Conservation (phyloP, 1,284 basidiomycete genomes). For the Takashimella tepidaria region DNA sequence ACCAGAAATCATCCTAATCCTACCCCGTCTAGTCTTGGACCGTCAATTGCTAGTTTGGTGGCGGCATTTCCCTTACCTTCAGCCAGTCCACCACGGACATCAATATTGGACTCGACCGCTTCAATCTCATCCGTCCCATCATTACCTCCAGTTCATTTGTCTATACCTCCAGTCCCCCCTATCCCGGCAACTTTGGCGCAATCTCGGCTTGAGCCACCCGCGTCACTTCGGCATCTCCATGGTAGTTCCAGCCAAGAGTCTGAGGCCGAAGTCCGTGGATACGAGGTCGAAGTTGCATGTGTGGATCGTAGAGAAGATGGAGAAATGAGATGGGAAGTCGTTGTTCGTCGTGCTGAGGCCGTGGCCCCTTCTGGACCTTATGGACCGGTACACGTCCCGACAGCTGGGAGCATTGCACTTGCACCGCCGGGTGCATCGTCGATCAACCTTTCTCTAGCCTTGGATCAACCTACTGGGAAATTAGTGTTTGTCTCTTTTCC, state of each 20-base stretch:
- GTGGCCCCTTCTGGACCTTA: not conserved
- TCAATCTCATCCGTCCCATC: too few relatives aligned
- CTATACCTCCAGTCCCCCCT: not conserved
- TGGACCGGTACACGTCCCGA: not conserved
- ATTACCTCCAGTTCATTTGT: too few relatives aligned
- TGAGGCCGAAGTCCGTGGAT: not conserved
- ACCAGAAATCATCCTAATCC: too few relatives aligned
- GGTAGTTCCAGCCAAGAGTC: not conserved
- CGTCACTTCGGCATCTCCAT: not conserved
- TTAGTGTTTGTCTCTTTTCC: slow-evolving; percentile 39
- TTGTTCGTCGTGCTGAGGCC: not conserved
- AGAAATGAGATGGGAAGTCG: not conserved
- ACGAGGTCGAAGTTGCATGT: not conserved
- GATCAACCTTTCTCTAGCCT: slow-evolving; percentile 37
- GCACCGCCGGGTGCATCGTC: slow-evolving; percentile 25
- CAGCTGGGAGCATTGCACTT: not conserved
- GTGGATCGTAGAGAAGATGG: not conserved
- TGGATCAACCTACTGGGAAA: slow-evolving; percentile 32
- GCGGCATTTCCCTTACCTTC: too few relatives aligned
- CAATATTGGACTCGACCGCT: too few relatives aligned
- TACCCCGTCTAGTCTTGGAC: too few relatives aligned
- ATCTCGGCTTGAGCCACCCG: not conserved
- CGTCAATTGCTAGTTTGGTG: too few relatives aligned
- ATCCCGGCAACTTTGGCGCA: not conserved
- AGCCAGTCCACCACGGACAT: too few relatives aligned